phyloP scores from a whole-genome alignment of 805 yeast genomes.

The Wickerhamomyces alni region DNA sequence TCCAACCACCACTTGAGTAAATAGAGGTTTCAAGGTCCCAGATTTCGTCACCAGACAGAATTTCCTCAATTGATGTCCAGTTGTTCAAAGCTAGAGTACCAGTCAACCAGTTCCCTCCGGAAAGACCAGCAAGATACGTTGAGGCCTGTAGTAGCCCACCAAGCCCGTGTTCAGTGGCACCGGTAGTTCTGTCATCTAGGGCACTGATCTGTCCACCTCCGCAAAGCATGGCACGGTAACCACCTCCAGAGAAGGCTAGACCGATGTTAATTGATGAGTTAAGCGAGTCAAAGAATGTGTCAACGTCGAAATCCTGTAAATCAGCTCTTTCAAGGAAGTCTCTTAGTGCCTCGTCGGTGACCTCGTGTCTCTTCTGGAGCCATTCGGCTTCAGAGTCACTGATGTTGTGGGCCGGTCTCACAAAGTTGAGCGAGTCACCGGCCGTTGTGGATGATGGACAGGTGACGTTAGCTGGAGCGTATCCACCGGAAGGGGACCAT shows the following conservation, averaged over 20 bases:
- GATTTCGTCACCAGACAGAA: slow-evolving; percentile 40
- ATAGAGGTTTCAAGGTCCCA: slow-evolving; percentile 67
- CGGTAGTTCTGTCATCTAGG: slow-evolving; percentile 59
- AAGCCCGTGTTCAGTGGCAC: slow-evolving; percentile 45
- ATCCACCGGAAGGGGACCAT: slow-evolving; percentile 44
- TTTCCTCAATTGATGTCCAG: slow-evolving; percentile 62
- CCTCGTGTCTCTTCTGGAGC: slow-evolving; percentile 33
- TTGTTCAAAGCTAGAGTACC: slow-evolving; percentile 62
- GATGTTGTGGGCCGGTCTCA: slow-evolving; percentile 42
- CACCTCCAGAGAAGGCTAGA: slow-evolving; percentile 73
- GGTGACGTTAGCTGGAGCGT: slow-evolving; percentile 52
- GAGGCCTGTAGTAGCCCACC: slow-evolving; percentile 68
- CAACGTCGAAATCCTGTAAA: slow-evolving; percentile 38
- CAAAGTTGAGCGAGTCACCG: slow-evolving; percentile 9
- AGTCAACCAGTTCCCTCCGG: slow-evolving; percentile 79
- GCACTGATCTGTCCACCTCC: slow-evolving; percentile 82
- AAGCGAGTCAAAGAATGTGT: slow-evolving; percentile 30
- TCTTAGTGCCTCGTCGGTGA: slow-evolving; percentile 23
- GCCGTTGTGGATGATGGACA: slow-evolving; percentile 36
- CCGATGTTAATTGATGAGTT: slow-evolving; percentile 41
- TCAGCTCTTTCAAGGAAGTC: slow-evolving; percentile 36
- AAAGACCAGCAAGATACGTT: slow-evolving; percentile 68
- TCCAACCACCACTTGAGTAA: slow-evolving; percentile 52
- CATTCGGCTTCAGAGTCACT: slow-evolving; percentile 44
- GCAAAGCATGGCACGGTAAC: slow-evolving; percentile 77